phyloP scores from a whole-genome alignment of 2,329 filamentous ascomycete species.

The Phoma sp. region DNA sequence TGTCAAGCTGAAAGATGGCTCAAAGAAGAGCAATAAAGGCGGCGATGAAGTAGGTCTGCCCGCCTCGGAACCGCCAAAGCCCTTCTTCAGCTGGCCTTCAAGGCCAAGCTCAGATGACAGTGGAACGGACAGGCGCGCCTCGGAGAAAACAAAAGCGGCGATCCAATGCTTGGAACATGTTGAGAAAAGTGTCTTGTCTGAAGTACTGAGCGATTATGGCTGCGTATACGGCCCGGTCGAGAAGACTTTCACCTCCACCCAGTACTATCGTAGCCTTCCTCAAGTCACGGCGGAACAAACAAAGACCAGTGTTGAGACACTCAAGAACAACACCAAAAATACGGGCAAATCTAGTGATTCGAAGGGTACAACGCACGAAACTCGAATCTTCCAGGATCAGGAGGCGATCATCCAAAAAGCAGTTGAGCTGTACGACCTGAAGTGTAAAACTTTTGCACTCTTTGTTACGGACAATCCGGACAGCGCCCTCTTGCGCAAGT shows the following conservation, averaged over 20 bases:
- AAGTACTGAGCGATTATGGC: conserved; percentile 13
- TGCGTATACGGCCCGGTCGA: conserved; percentile 22
- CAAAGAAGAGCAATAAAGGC: background rate
- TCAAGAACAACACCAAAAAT: background rate
- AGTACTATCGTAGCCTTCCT: conserved; percentile 32
- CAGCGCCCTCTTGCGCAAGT: conserved; percentile 29
- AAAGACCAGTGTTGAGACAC: background rate
- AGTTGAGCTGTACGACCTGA: conserved; percentile 18
- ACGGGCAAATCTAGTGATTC: background rate
- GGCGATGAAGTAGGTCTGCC: background rate
- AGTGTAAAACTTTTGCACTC: conserved; percentile 25
- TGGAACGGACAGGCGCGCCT: background rate
- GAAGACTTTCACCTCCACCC: conserved; percentile 30
- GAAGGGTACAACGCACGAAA: conserved; percentile 23
- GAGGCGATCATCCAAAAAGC: conserved; percentile 16
- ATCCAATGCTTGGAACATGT: conserved; percentile 29
- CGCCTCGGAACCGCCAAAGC: background rate
- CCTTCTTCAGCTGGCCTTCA: conserved; percentile 40
- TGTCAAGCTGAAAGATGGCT: conserved; percentile 12
- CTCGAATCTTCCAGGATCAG: conserved; percentile 21
- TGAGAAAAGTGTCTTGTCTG: conserved; percentile 31
- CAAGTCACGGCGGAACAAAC: conserved; percentile 21
- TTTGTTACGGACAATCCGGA: conserved; percentile 33
- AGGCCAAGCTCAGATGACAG: background rate
- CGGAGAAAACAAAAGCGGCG: background rate